Evolutionary conservation across 2,329 filamentous ascomycete species (phyloP).

Genomic region (Teratosphaeria epicoccoides): DNA sequence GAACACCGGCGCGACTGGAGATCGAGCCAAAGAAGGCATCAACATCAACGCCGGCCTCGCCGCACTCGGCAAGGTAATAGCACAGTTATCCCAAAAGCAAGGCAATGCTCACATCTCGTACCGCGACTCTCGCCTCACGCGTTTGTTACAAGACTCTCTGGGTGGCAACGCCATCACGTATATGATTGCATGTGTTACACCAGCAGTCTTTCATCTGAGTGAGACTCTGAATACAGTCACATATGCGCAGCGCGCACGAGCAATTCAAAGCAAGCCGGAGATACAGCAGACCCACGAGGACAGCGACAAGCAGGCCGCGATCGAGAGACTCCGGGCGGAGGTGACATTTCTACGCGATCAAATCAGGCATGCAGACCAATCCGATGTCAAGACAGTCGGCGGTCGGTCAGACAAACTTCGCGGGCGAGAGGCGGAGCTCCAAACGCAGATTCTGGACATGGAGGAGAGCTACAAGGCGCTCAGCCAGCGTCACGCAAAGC

Average conservation of each 20-base stretch:
- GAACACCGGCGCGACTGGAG: slow-evolving; percentile 91
- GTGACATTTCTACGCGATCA: slow-evolving; percentile 90
- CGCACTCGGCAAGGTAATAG: slow-evolving; percentile 94
- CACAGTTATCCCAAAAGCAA: slow-evolving; percentile 84
- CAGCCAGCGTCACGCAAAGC: slow-evolving; percentile 84
- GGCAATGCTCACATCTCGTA: slow-evolving; percentile 89
- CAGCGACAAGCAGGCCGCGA: slow-evolving; percentile 83
- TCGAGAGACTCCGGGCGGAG: slow-evolving; percentile 87
- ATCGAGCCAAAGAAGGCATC: slow-evolving; percentile 89
- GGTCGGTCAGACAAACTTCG: slow-evolving; percentile 46
- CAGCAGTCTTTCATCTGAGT: slow-evolving; percentile 91
- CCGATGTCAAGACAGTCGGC: slow-evolving; percentile 53
- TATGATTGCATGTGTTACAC: slow-evolving; percentile 98
- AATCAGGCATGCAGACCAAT: slow-evolving; percentile 69
- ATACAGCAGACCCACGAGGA: slow-evolving; percentile 87
- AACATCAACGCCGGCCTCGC: slow-evolving; percentile 96
- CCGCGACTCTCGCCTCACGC: slow-evolving; percentile 92
- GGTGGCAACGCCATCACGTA: slow-evolving; percentile 97
- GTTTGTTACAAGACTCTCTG: slow-evolving; percentile 88
- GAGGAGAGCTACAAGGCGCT: slow-evolving; percentile 93
- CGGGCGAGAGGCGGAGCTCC: slow-evolving; percentile 68
- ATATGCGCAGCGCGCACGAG: slow-evolving; percentile 89
- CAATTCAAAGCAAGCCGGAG: slow-evolving; percentile 93
- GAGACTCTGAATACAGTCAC: slow-evolving; percentile 94
- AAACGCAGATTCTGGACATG: slow-evolving; percentile 82